Evolutionary conservation across 257 asterid species (phyloP), one percentile per base, ranked within the genome.

Genomic region (Misopates orontium): DNA sequence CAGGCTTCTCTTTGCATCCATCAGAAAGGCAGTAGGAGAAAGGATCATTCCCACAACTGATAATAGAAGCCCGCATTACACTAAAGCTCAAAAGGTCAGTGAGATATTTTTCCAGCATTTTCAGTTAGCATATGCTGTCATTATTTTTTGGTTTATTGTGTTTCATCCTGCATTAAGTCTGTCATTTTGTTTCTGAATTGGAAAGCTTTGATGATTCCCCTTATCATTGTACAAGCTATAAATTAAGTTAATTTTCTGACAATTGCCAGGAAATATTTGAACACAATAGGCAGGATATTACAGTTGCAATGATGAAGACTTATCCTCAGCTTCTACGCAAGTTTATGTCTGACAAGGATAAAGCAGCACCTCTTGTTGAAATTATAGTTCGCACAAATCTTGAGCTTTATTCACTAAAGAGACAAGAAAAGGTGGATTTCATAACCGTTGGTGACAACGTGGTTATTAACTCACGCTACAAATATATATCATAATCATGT

Each of bases 21-120:
- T 82, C n/a, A 85, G 82, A 71, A 94, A 94, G 90, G 96, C 99
- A 47, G 91, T 94, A 21, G 96, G 96, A 62, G 97, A 88, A 82
- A 90, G 83, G 82, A 94, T 94, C 66, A 95, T 94, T 70, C 97
- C 97, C 72, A 91, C 88, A 39, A 87, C 86, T 68, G 97, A 89
- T 71, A 89, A 85, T 47, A 90, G 92, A 81, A 89, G 80, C 71
- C 93, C 84, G 28, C 83, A 89, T 68, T 70, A 72, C 32, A 87
- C 84, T 68, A 92, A 87, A 73, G 95, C 91, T 72, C 98, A 92
- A 70, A 85, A 79, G 83, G 98, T 85, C 73, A 73, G 83, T 41
- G 41, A 14, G 24, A 15, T 44, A 22, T 71, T 36, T 39, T 56
- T 41, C 56, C 16, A 22, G 15, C 21, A 48, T 52, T 57, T 58